Conservation (phyloP, 2,329 filamentous ascomycete genomes). For the Coleophoma eucalyptorum region DNA sequence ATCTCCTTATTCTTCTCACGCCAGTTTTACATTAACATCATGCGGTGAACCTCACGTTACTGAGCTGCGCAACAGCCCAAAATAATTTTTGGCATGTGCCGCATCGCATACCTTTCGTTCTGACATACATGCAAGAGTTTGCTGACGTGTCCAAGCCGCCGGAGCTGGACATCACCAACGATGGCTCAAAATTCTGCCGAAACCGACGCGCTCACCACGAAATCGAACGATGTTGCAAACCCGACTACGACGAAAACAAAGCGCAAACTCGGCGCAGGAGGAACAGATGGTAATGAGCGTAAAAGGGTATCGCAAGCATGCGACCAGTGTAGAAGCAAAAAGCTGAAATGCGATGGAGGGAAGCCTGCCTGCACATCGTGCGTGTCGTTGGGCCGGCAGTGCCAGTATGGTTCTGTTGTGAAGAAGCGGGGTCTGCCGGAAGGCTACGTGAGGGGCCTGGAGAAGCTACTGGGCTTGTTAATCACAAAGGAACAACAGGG, state of each 20-base stretch:
- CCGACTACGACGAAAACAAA: neutral
- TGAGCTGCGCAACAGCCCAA: no score
- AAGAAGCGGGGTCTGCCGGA: slow-evolving; percentile 75
- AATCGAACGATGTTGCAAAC: neutral
- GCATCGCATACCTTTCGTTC: no score
- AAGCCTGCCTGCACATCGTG: slow-evolving; percentile 60
- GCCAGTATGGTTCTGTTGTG: slow-evolving; percentile 63
- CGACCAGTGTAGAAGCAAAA: slow-evolving; percentile 45
- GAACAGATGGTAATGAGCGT: neutral
- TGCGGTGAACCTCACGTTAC: no score
- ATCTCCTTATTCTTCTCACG: no score
- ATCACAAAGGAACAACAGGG: neutral
- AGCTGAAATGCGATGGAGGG: slow-evolving; percentile 54
- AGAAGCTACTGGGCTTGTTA: slow-evolving; percentile 47
- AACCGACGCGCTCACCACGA: neutral
- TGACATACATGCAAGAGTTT: no score
- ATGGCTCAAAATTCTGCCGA: neutral
- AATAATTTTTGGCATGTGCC: no score
- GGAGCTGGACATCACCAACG: neutral
- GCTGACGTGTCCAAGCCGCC: no score
- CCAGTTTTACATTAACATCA: no score
- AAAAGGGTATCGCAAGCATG: slow-evolving; percentile 42
- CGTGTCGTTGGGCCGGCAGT: slow-evolving; percentile 40
- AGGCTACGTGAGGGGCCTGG: slow-evolving; percentile 71
- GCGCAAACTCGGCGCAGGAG: neutral